These are phyloP conservation scores for Ascochyta viciae-villosae DNA, from an alignment of 2,329 filamentous ascomycete genomes.

Conservation along the genomic window DNA sequence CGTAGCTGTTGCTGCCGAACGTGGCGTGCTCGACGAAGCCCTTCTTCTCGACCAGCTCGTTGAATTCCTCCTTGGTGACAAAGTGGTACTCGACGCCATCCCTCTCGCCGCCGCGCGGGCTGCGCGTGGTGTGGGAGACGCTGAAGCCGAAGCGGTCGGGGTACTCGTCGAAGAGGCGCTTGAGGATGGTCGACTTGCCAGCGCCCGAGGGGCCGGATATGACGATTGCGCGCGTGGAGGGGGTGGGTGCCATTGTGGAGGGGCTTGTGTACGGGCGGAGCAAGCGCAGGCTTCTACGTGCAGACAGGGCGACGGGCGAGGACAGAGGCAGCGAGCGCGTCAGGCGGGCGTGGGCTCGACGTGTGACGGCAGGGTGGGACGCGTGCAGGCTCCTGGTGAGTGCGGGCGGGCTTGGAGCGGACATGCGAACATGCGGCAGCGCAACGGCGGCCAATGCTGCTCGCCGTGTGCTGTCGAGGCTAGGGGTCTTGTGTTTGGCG, in stretches of 20 bases:
- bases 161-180: conserved; percentile 71
- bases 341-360: conserved; percentile 6
- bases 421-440: conserved; percentile 20
- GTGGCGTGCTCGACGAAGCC: conserved; percentile 88
- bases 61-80: conserved; percentile 59
- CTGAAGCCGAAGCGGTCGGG: conserved; percentile 70
- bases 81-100: conserved; percentile 83
- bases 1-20: conserved; percentile 87
- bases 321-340: conserved; percentile 3
- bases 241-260: conserved; percentile 21
- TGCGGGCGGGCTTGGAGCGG: conserved; percentile 18
- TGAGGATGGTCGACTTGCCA: conserved; percentile 82
- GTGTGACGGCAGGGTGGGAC: neutral
- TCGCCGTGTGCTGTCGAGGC: conserved; percentile 38
- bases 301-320: neutral
- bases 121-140: conserved; percentile 77
- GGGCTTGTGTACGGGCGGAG: conserved; percentile 9
- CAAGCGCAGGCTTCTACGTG: no score
- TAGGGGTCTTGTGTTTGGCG: conserved; percentile 27
- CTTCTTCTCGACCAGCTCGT: conserved; percentile 60
- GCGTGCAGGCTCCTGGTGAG: conserved; percentile 18
- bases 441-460: no score
- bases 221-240: conserved; percentile 60
- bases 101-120: conserved; percentile 75
- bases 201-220: conserved; percentile 82